Percentiles rank a stretch among this genome's conserved stretches.
These are phyloP conservation scores for Galerina marginata DNA, from an alignment of 768 basidiomycete genomes.

Conservation along the genomic window DNA sequence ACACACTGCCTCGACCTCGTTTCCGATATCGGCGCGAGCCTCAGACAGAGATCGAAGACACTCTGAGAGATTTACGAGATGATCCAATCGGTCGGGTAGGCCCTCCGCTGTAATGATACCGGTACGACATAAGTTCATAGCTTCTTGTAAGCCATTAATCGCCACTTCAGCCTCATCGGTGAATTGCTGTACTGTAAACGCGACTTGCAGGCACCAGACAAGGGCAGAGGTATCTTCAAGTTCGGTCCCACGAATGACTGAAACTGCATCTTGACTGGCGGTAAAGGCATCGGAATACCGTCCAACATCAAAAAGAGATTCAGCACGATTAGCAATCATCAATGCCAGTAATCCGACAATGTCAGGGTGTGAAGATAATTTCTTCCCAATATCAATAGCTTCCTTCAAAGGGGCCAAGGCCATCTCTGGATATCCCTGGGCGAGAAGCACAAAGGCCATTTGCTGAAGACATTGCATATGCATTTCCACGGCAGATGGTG, in stretches of 20 bases:
- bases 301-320: slow-evolving; percentile 8
- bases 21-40: neutral
- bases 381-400: slow-evolving; percentile 6
- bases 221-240: neutral
- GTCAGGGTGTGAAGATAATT: neutral
- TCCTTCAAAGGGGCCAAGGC: neutral
- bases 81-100: neutral
- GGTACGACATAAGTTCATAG: neutral
- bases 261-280: neutral
- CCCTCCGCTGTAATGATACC: neutral
- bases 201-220: neutral
- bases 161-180: no score
- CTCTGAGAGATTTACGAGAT: neutral
- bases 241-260: neutral
- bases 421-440: slow-evolving; percentile 1
- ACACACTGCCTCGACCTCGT: neutral
- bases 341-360: neutral
- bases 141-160: no score
- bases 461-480: neutral
- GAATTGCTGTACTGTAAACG: no score
- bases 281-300: slow-evolving; percentile 9
- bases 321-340: neutral
- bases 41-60: neutral
- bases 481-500: neutral
- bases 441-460: slow-evolving; percentile 2